These are phyloP conservation scores for Asterophora lycoperdoides DNA, from an alignment of 768 basidiomycete species.

Conservation along the genomic window DNA sequence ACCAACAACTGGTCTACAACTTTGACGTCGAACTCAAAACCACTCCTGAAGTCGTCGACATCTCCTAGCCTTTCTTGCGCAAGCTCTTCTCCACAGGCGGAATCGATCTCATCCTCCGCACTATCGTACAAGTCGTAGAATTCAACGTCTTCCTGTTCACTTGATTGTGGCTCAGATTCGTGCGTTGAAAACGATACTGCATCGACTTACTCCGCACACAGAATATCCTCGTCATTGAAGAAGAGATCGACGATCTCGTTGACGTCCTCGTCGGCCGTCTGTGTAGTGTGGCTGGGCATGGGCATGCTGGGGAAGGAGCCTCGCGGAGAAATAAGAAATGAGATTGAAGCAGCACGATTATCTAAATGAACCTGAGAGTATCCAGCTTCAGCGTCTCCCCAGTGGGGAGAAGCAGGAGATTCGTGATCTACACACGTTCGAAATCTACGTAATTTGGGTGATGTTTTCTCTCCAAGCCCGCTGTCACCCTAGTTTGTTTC, in stretches of 20 bases:
- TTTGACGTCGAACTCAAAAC: not conserved
- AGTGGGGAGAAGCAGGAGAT: not conserved
- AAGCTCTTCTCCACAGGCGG: not conserved
- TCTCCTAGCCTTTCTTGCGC: not conserved
- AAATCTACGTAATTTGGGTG: not conserved
- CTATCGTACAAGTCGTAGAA: conserved; percentile 5
- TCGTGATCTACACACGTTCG: not conserved
- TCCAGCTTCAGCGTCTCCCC: not conserved
- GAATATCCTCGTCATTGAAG: not conserved
- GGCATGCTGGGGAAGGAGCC: no score
- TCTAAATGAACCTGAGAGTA: not conserved
- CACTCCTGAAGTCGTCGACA: not conserved
- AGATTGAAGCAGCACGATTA: not conserved
- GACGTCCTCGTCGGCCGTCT: not conserved
- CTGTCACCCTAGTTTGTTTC: no score
- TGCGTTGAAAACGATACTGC: no score
- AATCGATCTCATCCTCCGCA: not conserved
- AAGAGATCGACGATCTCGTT: conserved; percentile 5
- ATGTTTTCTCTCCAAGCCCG: not conserved
- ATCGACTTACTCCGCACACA: not conserved
- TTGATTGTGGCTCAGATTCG: not conserved
- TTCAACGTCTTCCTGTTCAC: conserved; percentile 6
- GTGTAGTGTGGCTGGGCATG: not conserved
- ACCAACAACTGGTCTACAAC: not conserved
- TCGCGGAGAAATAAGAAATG: not conserved